These are phyloP conservation scores for Firmiana major DNA, from an alignment of 345 rosid genomes.

Conservation along the genomic window DNA sequence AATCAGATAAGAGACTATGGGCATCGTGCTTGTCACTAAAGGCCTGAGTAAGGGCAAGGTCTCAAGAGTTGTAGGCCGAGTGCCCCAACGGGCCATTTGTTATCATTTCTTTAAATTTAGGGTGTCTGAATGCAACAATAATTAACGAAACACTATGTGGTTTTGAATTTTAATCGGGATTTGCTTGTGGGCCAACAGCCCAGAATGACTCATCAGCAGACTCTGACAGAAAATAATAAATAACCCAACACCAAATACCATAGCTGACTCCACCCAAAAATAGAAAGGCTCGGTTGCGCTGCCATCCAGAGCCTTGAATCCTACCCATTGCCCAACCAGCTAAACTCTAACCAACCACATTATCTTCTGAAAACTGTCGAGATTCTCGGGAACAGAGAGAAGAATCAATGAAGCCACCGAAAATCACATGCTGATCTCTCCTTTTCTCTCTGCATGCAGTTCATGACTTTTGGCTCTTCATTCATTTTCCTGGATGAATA, in stretches of 20 bases:
- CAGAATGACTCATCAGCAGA: neutral
- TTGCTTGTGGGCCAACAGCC: neutral
- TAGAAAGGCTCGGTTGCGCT: neutral
- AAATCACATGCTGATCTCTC: neutral
- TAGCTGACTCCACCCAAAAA: neutral
- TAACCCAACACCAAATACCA: neutral
- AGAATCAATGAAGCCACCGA: neutral
- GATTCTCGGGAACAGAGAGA: neutral
- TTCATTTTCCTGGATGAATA: neutral
- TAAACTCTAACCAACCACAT: neutral
- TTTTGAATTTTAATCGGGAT: neutral
- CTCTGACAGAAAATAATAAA: no score
- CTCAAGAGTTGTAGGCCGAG: no score
- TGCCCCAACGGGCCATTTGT: no score
- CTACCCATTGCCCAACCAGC: neutral
- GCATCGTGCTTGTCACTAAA: neutral
- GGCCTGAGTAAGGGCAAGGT: neutral
- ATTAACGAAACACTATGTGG: no score
- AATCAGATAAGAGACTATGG: no score
- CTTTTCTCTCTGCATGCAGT: neutral
- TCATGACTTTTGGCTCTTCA: neutral
- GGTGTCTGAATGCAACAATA: neutral
- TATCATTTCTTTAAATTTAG: neutral
- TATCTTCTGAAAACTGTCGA: neutral
- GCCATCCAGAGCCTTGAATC: neutral